Conservation (phyloP, 2,329 filamentous ascomycete species). For the Trichothecium roseum region DNA sequence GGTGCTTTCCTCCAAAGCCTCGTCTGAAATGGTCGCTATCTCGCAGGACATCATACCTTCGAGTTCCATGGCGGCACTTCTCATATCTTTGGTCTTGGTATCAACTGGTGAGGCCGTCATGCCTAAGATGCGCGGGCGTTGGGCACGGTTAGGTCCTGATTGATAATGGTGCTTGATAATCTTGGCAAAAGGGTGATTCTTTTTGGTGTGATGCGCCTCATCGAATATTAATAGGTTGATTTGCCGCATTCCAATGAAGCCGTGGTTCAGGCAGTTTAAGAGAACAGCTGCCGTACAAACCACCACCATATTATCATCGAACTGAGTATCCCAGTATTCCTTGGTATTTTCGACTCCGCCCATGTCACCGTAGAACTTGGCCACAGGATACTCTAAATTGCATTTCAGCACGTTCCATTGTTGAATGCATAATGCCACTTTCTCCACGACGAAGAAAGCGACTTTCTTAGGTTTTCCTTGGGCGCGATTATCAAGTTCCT, state of each 20-base stretch:
- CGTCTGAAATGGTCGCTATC: conserved; percentile 61
- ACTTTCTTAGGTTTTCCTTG: conserved; percentile 50
- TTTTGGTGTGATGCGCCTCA: conserved; percentile 93
- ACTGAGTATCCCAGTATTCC: conserved; percentile 40
- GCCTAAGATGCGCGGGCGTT: conserved; percentile 71
- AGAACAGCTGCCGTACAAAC: conserved; percentile 90
- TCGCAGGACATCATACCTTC: conserved; percentile 69
- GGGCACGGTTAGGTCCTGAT: conserved; percentile 23
- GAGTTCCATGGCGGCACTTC: conserved; percentile 58
- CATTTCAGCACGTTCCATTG: conserved; percentile 72
- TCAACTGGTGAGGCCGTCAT: conserved; percentile 98
- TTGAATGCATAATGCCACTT: conserved; percentile 82
- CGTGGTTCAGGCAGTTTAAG: conserved; percentile 64
- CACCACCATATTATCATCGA: conserved; percentile 63
- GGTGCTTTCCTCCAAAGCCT: conserved; percentile 14
- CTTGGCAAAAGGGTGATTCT: conserved; percentile 78
- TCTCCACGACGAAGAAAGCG: conserved; percentile 85
- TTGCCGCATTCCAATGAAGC: conserved; percentile 68
- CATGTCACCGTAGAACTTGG: conserved; percentile 66
- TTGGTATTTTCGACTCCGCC: conserved; percentile 26
- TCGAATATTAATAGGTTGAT: conserved; percentile 93
- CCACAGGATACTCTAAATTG: conserved; percentile 69
- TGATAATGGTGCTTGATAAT: conserved; percentile 85
- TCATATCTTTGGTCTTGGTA: conserved; percentile 58
- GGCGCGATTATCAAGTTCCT: conserved; percentile 63